Percentiles rank a stretch among this genome's conserved stretches.
Evolutionary conservation across 495 filamentous ascomycete species (phyloP).

Genomic region (Mycothermus thermophilus): DNA sequence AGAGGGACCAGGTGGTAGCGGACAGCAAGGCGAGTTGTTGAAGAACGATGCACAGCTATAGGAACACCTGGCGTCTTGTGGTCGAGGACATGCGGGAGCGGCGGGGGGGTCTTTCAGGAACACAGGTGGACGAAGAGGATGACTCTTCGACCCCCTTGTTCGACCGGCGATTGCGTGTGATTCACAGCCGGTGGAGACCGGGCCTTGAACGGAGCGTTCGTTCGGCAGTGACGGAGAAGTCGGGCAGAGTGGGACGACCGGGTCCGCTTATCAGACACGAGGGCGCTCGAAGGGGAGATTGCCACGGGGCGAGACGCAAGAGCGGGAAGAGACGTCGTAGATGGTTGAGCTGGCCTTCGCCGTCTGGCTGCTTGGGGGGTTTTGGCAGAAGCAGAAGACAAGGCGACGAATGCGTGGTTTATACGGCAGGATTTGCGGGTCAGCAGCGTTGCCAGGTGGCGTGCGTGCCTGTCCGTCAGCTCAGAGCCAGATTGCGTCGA

Average conservation of each 20-base stretch:
- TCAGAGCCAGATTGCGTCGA: constrained; percentile 9
- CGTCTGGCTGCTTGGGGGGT: no score
- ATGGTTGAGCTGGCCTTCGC: constrained; percentile 5
- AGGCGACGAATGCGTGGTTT: not conserved
- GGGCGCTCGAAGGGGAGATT: constrained; percentile 4
- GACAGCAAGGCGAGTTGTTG: constrained; percentile 18
- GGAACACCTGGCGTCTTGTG: constrained; percentile 24
- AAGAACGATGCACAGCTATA: constrained; percentile 19
- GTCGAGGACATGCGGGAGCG: constrained; percentile 30
- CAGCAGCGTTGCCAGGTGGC: no score
- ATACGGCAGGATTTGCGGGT: no score
- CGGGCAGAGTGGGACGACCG: constrained; percentile 8
- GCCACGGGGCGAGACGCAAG: constrained; percentile 3
- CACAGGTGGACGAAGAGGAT: constrained; percentile 34
- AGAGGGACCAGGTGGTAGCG: constrained; percentile 23
- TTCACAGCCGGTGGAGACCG: constrained; percentile 18
- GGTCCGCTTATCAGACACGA: constrained; percentile 8
- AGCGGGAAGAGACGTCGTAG: constrained; percentile 1
- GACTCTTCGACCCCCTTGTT: constrained; percentile 34
- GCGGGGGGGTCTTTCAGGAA: constrained; percentile 18
- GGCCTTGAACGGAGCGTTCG: constrained; percentile 13
- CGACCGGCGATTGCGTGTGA: constrained; percentile 19
- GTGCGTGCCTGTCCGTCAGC: constrained; percentile 2
- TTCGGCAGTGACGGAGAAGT: constrained; percentile 6
- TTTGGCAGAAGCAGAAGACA: not conserved